Percentiles rank a stretch among this genome's conserved stretches.
These are phyloP conservation scores for Aspergillus fructus DNA, from an alignment of 2,329 filamentous ascomycete species.

Conservation along the genomic window DNA sequence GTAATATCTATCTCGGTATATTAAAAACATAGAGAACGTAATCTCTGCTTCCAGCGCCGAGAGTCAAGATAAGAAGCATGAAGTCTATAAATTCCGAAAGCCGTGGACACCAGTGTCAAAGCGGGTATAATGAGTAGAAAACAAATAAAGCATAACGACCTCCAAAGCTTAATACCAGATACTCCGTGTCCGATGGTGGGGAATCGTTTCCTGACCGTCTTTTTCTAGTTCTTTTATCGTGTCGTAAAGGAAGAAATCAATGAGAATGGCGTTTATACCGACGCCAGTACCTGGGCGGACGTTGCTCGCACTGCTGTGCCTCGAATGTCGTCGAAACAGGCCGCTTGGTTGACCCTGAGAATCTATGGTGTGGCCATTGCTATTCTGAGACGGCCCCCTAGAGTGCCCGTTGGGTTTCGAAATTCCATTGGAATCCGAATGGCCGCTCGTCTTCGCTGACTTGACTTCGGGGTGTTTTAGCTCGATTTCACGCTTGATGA, in stretches of 20 bases:
- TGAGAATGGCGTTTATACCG: constrained; percentile 79
- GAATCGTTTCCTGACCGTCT: constrained; percentile 56
- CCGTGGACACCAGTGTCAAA: neutral
- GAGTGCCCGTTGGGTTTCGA: neutral
- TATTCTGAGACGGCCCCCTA: neutral
- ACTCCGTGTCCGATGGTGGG: constrained; percentile 85
- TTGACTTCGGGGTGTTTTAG: constrained; percentile 68
- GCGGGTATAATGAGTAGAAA: neutral
- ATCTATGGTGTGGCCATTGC: constrained; percentile 8
- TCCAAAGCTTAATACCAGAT: constrained; percentile 74
- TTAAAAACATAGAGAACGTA: neutral
- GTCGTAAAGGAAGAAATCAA: constrained; percentile 98
- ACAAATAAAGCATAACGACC: neutral
- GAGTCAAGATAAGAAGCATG: neutral
- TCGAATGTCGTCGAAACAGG: constrained; percentile 19
- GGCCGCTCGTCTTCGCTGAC: constrained; percentile 3
- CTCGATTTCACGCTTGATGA: constrained; percentile 79
- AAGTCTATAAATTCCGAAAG: constrained; percentile 13
- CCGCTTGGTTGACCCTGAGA: constrained; percentile 15
- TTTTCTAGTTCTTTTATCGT: constrained; percentile 82
- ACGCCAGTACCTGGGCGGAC: constrained; percentile 7
- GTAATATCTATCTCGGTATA: constrained; percentile 1
- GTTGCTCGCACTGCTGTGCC: constrained; percentile 16
- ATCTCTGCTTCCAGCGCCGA: constrained; percentile 15
- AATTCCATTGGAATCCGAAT: neutral